Evolutionary conservation across 208 protist species (phyloP).

Genomic region (Acanthamoeba castellanii): DNA sequence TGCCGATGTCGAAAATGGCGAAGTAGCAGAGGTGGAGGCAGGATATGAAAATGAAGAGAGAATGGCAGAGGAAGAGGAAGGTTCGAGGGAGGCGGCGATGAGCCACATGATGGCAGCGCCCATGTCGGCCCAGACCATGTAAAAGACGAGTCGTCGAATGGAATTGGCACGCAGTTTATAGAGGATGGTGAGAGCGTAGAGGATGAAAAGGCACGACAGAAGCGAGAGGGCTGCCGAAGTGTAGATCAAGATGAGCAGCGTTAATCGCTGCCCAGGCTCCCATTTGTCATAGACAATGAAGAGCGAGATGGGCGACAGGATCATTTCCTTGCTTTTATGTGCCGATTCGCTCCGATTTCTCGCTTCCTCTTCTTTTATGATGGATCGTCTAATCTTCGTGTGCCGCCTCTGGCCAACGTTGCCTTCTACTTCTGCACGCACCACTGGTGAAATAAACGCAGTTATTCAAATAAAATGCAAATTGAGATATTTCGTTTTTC

Average conservation of each 20-base stretch:
- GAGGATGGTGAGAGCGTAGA: constrained; percentile 16
- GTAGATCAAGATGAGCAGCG: constrained; percentile 12
- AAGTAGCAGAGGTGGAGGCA: not conserved
- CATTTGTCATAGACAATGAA: constrained; percentile 63
- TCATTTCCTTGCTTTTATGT: constrained; percentile 3
- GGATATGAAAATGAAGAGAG: not conserved
- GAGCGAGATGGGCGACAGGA: constrained; percentile 63
- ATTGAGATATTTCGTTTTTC: no score
- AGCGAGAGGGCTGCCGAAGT: constrained; percentile 6
- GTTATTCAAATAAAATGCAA: no score
- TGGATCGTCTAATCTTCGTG: no score
- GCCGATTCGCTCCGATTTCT: not conserved
- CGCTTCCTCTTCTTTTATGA: not conserved
- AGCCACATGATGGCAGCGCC: constrained; percentile 53
- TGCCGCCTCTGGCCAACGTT: no score
- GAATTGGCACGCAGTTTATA: constrained; percentile 47
- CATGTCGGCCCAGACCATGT: constrained; percentile 50
- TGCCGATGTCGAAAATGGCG: not conserved
- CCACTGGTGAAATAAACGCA: no score
- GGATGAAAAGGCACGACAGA: constrained; percentile 7
- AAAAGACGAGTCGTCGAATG: constrained; percentile 53
- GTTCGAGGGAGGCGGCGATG: not conserved
- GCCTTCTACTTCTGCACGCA: no score
- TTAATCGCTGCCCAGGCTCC: not conserved
- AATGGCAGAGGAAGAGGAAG: not conserved